Base-by-base conservation (phyloP, 371 early-diverging fungal species). In the Parasitella parasitica region DNA sequence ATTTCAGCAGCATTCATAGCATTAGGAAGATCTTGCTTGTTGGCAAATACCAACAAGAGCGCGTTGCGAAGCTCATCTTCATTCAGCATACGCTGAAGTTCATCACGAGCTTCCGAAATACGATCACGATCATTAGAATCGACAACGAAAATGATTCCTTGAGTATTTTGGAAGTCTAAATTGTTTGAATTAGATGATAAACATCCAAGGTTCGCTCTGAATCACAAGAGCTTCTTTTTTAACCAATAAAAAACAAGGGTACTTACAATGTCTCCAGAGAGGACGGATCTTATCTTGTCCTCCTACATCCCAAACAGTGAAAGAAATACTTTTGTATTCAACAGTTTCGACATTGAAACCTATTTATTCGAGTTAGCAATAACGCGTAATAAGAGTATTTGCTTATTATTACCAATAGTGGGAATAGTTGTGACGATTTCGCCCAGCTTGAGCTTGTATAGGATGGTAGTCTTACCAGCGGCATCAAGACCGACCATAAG, bases 401-500 rank as follows among this genome's bases (percentile, higher is more conserved):
- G 18, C n/a, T 61, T 75, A 8, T 32, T 32, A 32, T 32, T 77
- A 80, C 81, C 81, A 56, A 80, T 80, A 83, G 89, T 98, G 24
- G 98, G 98, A 66, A 98, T 96, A 36, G 98, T 97, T 27, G 96
- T 93, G 38, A 97, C 95, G 28, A 96, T 94, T 80, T 98, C 97
- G 63, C 97, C 97, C 55, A 93, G 80, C 83, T 93, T 78, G 53
- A 81, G 71, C 69, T 78, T 86, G 74, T 94, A 97, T 69, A 97
- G 84, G 76, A 99, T 95, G 70, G 99, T 97, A 15, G 99, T 99
- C 80, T 99, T 99, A 69, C 99, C 99, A 16, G 99, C 98, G 15
- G 94, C 97, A 82, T 96, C 97, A 52, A 96, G 86, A 46, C 98
- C 99, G 18, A 99, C 90, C 75, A 99, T 97, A 56, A 99, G 83